These are phyloP conservation scores for Huntiella moniliformis DNA, from an alignment of 2,329 filamentous ascomycete species.

Conservation along the genomic window DNA sequence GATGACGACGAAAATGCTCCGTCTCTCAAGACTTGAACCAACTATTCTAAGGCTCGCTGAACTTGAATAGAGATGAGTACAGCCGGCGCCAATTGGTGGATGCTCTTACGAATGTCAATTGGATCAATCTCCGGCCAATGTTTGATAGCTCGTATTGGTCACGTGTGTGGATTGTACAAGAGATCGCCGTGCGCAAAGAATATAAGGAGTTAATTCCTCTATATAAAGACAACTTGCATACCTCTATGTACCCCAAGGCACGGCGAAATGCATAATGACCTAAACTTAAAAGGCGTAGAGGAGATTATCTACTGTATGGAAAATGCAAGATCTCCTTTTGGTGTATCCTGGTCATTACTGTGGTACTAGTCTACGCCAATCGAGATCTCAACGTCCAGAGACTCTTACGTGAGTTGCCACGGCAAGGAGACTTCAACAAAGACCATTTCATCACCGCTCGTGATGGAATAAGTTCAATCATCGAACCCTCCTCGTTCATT, in stretches of 20 bases:
- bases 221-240: background rate
- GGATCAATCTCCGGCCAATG: background rate
- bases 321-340: background rate
- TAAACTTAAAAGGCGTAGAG: background rate
- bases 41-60: too few relatives aligned
- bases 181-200: background rate
- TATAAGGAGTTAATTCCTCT: background rate
- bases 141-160: background rate
- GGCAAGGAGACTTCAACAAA: too few relatives aligned
- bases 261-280: background rate
- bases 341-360: background rate
- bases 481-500: too few relatives aligned
- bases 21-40: too few relatives aligned
- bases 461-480: too few relatives aligned
- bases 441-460: too few relatives aligned
- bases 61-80: too few relatives aligned
- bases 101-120: background rate
- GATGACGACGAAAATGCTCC: too few relatives aligned
- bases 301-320: background rate
- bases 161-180: background rate
- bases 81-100: background rate
- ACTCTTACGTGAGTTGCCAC: too few relatives aligned
- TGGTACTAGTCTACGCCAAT: too few relatives aligned
- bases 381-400: too few relatives aligned
- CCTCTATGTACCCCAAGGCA: background rate